Evolutionary conservation across 306 rosid species (phyloP).

Genomic region (Lotus japonicus): DNA sequence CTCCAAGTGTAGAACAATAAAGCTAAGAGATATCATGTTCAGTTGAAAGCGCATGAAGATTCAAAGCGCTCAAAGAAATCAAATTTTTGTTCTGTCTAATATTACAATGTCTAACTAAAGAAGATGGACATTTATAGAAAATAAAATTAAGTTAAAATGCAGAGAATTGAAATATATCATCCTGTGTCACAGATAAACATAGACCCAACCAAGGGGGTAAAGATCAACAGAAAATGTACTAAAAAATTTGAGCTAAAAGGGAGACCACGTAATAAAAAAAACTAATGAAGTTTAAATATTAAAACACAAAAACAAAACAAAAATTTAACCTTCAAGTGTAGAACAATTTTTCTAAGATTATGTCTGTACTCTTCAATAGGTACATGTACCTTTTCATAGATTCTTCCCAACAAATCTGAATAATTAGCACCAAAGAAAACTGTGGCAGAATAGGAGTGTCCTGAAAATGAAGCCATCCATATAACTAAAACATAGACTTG

Average conservation of each 20-base stretch:
- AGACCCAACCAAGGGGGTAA: too few species aligned
- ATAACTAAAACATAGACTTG: not conserved
- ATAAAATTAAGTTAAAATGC: too few species aligned
- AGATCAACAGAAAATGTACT: too few species aligned
- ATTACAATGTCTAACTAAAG: too few species aligned
- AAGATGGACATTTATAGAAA: too few species aligned
- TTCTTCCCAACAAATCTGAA: constrained; percentile 68
- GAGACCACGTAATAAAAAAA: not conserved
- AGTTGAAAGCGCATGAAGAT: not conserved
- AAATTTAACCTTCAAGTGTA: constrained; percentile 64
- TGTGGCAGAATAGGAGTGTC: constrained; percentile 47
- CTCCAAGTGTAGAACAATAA: too few species aligned
- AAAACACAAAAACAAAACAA: not conserved
- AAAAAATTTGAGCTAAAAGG: too few species aligned
- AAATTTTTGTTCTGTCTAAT: too few species aligned
- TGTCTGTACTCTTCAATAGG: constrained; percentile 69
- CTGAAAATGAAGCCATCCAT: constrained; percentile 36
- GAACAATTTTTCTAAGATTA: constrained; percentile 60
- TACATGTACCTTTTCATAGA: constrained; percentile 63
- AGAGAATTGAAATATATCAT: not conserved
- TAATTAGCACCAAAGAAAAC: constrained; percentile 95
- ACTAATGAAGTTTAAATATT: not conserved
- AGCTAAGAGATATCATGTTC: not conserved
- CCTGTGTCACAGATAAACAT: too few species aligned
- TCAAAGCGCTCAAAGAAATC: too few species aligned